These are phyloP conservation scores for Penicillium parvum DNA, from an alignment of 495 filamentous ascomycete species.

Conservation along the genomic window DNA sequence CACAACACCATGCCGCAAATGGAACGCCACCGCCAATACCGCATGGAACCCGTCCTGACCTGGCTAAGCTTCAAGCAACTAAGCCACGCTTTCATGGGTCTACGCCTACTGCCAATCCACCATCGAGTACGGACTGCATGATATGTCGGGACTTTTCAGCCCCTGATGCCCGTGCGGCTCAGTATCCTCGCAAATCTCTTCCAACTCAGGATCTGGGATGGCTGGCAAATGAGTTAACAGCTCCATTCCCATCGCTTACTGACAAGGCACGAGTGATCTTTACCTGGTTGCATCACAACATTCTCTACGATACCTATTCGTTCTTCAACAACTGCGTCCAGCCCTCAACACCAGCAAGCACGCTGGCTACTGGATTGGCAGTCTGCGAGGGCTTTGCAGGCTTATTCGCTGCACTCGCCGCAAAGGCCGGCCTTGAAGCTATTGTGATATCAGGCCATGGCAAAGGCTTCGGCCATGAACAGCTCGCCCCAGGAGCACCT, in stretches of 20 bases:
- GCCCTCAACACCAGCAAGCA: conserved; percentile 61
- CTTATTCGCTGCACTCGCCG: conserved; percentile 72
- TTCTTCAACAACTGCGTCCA: conserved; percentile 70
- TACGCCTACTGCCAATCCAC: conserved; percentile 9
- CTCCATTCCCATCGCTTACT: conserved; percentile 72
- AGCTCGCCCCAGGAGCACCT: conserved; percentile 49
- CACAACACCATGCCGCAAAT: conserved; percentile 11
- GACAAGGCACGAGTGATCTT: conserved; percentile 93
- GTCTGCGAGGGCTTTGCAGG: conserved; percentile 91
- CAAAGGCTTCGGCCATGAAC: conserved; percentile 72
- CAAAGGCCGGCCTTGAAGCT: conserved; percentile 66
- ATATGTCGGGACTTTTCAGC: conserved; percentile 82
- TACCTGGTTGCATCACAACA: conserved; percentile 92
- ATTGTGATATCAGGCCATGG: conserved; percentile 74
- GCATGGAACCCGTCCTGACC: conserved; percentile 52
- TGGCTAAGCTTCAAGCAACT: conserved; percentile 49
- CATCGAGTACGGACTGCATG: conserved; percentile 54
- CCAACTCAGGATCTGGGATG: conserved; percentile 61
- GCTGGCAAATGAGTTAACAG: conserved; percentile 72
- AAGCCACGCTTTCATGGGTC: conserved; percentile 44
- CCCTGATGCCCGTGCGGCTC: conserved; percentile 73
- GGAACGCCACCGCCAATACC: conserved; percentile 53
- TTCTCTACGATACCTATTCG: conserved; percentile 71
- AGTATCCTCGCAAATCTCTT: conserved; percentile 65
- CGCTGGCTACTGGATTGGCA: conserved; percentile 67